A percentile compares a stretch with the other conserved stretches of the same genome.
Conservation (phyloP, 371 early-diverging fungal species). For the Circinella minor region DNA sequence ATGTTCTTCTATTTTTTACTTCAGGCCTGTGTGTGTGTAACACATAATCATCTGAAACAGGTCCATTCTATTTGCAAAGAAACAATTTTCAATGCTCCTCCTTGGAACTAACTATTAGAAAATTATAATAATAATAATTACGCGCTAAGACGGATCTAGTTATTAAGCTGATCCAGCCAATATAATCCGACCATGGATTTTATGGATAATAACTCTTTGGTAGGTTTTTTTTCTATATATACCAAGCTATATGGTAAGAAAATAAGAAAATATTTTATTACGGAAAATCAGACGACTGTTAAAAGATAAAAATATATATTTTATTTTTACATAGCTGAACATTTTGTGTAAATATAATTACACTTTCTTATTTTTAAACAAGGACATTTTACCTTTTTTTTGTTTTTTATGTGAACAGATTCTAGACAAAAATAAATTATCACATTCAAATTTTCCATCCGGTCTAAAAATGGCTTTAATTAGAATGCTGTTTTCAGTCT, state of each 20-base stretch:
- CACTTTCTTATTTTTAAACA: background rate
- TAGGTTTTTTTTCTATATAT: no score
- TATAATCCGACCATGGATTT: background rate
- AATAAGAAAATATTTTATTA: no score
- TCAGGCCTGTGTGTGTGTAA: background rate
- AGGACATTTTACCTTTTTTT: no score
- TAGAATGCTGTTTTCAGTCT: background rate
- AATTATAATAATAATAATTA: background rate
- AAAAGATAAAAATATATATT: no score
- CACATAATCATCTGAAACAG: background rate
- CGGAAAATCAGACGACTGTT: no score
- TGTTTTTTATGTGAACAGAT: slow-evolving; percentile 1
- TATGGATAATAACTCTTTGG: background rate
- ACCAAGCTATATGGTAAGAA: no score
- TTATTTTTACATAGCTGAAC: no score
- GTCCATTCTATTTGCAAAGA: background rate
- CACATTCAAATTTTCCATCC: background rate
- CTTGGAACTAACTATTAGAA: background rate
- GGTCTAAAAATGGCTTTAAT: slow-evolving; percentile 8
- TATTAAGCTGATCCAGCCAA: background rate
- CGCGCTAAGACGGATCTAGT: background rate
- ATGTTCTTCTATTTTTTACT: no score
- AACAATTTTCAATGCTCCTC: background rate
- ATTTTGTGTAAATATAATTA: no score
- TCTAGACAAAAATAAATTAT: slow-evolving; percentile 3